A percentile compares a stretch with the other conserved stretches of the same genome.
Evolutionary conservation across 2,329 filamentous ascomycete species (phyloP).

Genomic region (Ophiostoma himal-ulmi): DNA sequence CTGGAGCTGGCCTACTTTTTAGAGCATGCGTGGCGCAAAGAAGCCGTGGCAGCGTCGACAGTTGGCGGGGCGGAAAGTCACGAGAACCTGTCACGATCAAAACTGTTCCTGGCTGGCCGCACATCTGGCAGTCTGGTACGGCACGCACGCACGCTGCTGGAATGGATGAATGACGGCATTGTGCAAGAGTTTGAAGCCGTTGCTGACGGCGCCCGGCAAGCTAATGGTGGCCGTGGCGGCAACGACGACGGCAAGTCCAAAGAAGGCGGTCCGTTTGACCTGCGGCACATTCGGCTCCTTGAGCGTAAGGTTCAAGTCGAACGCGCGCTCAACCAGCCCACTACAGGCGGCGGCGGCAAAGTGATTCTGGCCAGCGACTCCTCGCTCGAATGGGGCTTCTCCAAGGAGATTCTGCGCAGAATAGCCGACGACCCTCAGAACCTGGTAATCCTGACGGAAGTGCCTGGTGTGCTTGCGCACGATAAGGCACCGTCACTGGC

Average conservation of each 20-base stretch:
- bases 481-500: constrained; percentile 56
- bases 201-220: constrained; percentile 44
- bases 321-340: constrained; percentile 53
- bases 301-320: constrained; percentile 77
- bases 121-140: constrained; percentile 85
- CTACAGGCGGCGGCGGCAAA: constrained; percentile 45
- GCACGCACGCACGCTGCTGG: constrained; percentile 89
- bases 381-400: constrained; percentile 92
- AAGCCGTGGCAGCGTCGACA: constrained; percentile 43
- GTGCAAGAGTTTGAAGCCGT: constrained; percentile 83
- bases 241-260: constrained; percentile 45
- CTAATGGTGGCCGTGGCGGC: constrained; percentile 47
- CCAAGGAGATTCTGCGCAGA: constrained; percentile 67
- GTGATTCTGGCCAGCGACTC: constrained; percentile 90
- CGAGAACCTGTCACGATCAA: constrained; percentile 47
- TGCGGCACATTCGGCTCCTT: constrained; percentile 75
- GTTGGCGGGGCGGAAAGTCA: constrained; percentile 33
- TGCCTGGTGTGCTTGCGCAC: constrained; percentile 44
- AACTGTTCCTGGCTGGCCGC: constrained; percentile 76
- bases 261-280: constrained; percentile 74
- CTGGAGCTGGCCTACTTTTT: constrained; percentile 87
- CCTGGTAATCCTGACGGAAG: constrained; percentile 80
- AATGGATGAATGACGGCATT: constrained; percentile 98
- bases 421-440: constrained; percentile 75
- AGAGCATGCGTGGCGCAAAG: constrained; percentile 82